Evolutionary conservation across 2,329 filamentous ascomycete species (phyloP), one percentile per base, ranked within the genome.

Genomic region (Colletotrichum tamarilloi): DNA sequence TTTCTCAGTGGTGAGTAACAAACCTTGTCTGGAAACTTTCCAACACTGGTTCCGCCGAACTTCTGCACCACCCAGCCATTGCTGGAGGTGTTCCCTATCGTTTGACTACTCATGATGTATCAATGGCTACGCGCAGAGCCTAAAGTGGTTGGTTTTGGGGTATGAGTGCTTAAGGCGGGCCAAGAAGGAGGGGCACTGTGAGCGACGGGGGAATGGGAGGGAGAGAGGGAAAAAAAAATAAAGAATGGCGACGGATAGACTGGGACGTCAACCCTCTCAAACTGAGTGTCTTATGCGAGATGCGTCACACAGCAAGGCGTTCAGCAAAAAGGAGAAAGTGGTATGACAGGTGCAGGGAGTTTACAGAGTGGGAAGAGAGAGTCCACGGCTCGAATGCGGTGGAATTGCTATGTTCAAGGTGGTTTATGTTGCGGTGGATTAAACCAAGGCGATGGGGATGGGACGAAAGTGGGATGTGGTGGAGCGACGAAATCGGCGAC

Each of bases 11-110:
- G 49, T 49, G 14, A 57, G 60, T 14, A 46, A 83, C 84, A 72
- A 79, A 89, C 87, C 84, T 93, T 92, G 77, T 90, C 89, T 65
- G 95, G 92, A 79, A 97, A 98, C 85, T 98, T 98, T 78, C 96
- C 97, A 64, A 98, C 94, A 80, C 94, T 97, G 65, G 96, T 99
- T 64, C 96, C 96, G 75, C 95, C 95, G 82, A 97, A 98, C 84
- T 98, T 98, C 82, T 98, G 95, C 63, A 98, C 93, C 35, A 97
- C 88, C 95, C 95, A 98, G 77, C 87, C 87, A 76, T 86, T 85
- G 59, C 78, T 77, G 67, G 81, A 78, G 62, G 80, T 77, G 76
- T 85, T 85, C 76, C 74, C 74, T 57, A 75, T 30, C 58, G 64
- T 46, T 67, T 72, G 74, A 49, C 46, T 64, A 53, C 67, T 68